Evolutionary conservation across 2,329 filamentous ascomycete genomes (phyloP), one percentile per base, ranked within the genome.

Genomic region (Aureobasidium sp.): DNA sequence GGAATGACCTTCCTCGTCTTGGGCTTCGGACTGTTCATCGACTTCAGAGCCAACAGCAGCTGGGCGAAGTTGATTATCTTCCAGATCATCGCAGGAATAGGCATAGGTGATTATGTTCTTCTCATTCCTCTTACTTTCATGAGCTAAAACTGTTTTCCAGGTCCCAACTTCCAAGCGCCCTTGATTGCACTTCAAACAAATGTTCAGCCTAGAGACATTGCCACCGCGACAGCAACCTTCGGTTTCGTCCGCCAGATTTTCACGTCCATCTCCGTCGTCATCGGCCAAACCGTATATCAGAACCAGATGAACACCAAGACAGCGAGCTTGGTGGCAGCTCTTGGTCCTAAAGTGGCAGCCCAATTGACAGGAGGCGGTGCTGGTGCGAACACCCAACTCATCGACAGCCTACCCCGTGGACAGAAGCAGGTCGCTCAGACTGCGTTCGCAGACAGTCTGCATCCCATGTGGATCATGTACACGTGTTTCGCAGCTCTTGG

Each of bases 271-370:
- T 85, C 84, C 0, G 81, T 90, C 57, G 87, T 90, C 1, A 77
- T 91, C 34, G 89, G 89, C 17, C 85, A 86, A 12, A 86, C 89
- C 44, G 80, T 92, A 37, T 90, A 92, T 75, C 85, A 90, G 74
- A 90, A 91, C 69, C 76, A 81, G 63, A 89, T 91, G 85, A 75
- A 84, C 66, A 78, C 77, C 51, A 82, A 84, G 67, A 77, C 80
- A 32, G 69, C 75, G 4, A 69, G 70, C 9, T 78, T 89, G 34
- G 72, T 75, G 26, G 68, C 74, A 34, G 73, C 80, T 4, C 78
- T 89, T 0, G 82, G 82, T 0, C 74, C 77, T 0, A 69, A 81
- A 3, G 74, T 80, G 0, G 84, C 84, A 0, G 67, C 71, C 4
- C 69, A 77, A 27, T 79, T 90, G 6, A 80, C 82, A 3, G 85